Evolutionary conservation across 495 filamentous ascomycete genomes (phyloP), one percentile per base, ranked within the genome.

Genomic region (Viridothelium virens): DNA sequence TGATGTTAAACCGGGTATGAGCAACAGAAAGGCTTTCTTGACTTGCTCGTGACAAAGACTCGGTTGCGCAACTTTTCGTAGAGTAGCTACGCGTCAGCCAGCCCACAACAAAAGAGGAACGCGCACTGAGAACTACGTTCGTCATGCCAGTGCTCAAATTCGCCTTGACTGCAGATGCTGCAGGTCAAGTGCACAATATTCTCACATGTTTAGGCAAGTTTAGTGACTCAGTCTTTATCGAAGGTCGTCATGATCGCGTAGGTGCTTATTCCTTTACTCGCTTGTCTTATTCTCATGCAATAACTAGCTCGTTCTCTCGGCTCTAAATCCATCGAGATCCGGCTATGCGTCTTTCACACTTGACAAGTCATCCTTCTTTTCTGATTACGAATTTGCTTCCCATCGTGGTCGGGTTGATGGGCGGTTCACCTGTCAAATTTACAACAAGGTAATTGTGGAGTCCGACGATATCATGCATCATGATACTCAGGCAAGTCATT

Each of bases 131-230:
- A 44, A 44, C 41, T 14, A 44, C 41, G 41, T 14, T 9, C 11
- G 68, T 10, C 12, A 93, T 91, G 89, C 80, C 87, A 7, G 80
- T 85, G n/a, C 76, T 96, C 31, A 86, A 84, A 59, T 92, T 97
- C 70, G 89, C 90, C 0, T 79, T 98, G 44, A 84, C 80, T 56
- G 90, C 92, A 39, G 83, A 88, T 63, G 89, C 89, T 9, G 81
- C 93, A 31, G 79, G 83, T 37, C 84, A 83, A 64, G 76, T 98
- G 18, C 91, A 97, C 71, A 91, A 97, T 75, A 82, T 85, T 10
- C 82, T 98, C n/a, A 77, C 85, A 62, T 97, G 94, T 75, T 84
- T 98, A 37, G 82, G 86, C 61, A 97, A 94, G 78, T 97, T 97
- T 81, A 91, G 89, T 73, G 94, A 98, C 68, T 86, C 85, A 53